Evolutionary conservation across 352 stramenopile genomes (phyloP), one percentile per base, ranked within the genome.

Genomic region (Pythium dissimile): DNA sequence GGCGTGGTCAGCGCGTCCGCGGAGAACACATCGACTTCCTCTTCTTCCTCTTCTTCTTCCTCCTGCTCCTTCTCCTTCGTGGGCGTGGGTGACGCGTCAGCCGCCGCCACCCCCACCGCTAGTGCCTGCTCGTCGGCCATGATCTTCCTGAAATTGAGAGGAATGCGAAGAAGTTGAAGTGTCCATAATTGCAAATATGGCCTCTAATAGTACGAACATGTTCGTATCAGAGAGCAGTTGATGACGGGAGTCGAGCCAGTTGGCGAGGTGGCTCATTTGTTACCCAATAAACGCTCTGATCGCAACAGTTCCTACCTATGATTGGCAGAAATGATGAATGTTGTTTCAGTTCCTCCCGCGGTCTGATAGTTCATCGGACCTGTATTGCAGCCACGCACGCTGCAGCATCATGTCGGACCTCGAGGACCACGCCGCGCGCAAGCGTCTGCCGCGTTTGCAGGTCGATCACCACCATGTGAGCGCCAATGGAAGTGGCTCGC

Each of bases 401-500:
- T 21, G 20, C 34, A 13, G 31, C 31, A 69, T 69, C 59, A 59
- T 72, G 65, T 54, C 66, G 45, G 60, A 68, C 34, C 16, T 51
- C 46, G 65, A 72, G 24, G 54, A 57, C 24, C 54, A 34, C 12
- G 30, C 55, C 3, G 49, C 39, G 11, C 65, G 54, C 45, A 72
- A 69, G 54, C 60, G 65, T 18, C 51, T 72, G 20, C 65, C 65
- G 16, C 54, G 60, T 16, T 54, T 72, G 8, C 38, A 51, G 18
- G 10, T 37, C 1, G 21, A 53, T 20, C 21, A 53, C 34, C 18
- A 53, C 6, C 12, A 23, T 5, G 27, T 23, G 4, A 37, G 23
- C 20, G 27, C 0, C 4, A 11, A 24, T 12, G 18, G 15, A 2
- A 18, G 15, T 12, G 38, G 2, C 16, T 45, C 38, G 2, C 38